These are phyloP conservation scores for Mrakia hoshinonis DNA, from an alignment of 768 basidiomycete genomes.

Conservation along the genomic window DNA sequence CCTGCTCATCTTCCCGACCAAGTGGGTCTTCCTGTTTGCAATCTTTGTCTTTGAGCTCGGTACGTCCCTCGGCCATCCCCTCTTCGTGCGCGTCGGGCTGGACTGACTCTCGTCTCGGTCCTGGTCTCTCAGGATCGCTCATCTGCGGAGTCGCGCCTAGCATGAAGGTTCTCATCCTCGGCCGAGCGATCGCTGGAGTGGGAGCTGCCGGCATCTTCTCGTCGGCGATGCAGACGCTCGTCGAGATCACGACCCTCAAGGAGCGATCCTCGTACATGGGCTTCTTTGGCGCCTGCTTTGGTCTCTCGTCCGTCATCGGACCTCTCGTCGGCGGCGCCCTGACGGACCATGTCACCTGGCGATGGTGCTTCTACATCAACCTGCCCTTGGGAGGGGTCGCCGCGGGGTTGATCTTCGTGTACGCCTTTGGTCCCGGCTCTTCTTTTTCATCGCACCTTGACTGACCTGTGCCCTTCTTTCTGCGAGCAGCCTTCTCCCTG, in stretches of 20 bases:
- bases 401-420: constrained; percentile 8
- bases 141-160: constrained; percentile 39
- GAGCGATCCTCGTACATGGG: constrained; percentile 34
- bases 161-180: constrained; percentile 33
- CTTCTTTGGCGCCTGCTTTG: constrained; percentile 40
- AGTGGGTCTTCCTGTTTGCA: constrained; percentile 39
- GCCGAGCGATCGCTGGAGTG: neutral
- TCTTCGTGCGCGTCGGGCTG: too few relatives aligned
- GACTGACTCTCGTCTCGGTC: neutral
- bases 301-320: constrained; percentile 47
- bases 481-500: neutral
- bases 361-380: constrained; percentile 28
- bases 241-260: constrained; percentile 31
- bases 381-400: constrained; percentile 25
- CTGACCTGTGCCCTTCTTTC: neutral
- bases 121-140: constrained; percentile 29
- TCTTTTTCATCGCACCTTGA: too few relatives aligned
- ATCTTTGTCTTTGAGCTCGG: constrained; percentile 41
- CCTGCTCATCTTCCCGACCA: constrained; percentile 27
- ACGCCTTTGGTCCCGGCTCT: neutral
- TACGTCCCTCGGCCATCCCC: neutral
- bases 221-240: constrained; percentile 32
- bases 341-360: constrained; percentile 40
- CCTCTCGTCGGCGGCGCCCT: constrained; percentile 48
- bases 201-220: constrained; percentile 22